Conservation (phyloP, 768 basidiomycete genomes). For the Podaxis sp. region DNA sequence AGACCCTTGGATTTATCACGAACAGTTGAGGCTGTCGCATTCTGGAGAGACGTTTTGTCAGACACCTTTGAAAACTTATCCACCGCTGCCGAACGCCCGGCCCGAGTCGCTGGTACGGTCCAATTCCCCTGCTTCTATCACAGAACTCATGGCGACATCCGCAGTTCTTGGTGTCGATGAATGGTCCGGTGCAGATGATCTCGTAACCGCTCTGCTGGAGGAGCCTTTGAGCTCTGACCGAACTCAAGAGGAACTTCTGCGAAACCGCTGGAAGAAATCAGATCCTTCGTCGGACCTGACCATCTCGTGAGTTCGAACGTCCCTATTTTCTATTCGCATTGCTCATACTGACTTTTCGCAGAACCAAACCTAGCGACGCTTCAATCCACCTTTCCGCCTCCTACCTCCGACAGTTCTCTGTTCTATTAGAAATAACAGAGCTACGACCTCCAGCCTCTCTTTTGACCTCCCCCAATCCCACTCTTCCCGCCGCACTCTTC, state of each 20-base stretch:
- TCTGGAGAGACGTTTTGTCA: constrained; percentile 49
- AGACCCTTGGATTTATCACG: constrained; percentile 17
- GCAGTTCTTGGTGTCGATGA: constrained; percentile 61
- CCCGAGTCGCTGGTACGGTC: constrained; percentile 51
- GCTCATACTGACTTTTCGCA: constrained; percentile 28
- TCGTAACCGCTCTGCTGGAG: constrained; percentile 70
- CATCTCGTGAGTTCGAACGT: constrained; percentile 35
- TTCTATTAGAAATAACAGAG: constrained; percentile 51
- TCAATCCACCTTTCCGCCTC: constrained; percentile 41
- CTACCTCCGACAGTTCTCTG: constrained; percentile 56
- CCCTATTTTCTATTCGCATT: not conserved
- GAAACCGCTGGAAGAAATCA: constrained; percentile 46
- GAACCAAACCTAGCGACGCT: constrained; percentile 16
- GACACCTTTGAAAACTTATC: constrained; percentile 35
- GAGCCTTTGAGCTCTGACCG: constrained; percentile 66
- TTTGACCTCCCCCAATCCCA: constrained; percentile 18
- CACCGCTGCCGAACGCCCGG: constrained; percentile 31
- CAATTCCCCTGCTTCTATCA: constrained; percentile 7
- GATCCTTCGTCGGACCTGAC: constrained; percentile 27
- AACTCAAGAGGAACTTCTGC: constrained; percentile 40
- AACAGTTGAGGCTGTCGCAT: constrained; percentile 31
- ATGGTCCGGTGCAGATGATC: constrained; percentile 50
- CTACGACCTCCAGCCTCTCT: constrained; percentile 21
- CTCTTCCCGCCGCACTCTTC: constrained; percentile 28
- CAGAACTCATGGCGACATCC: not conserved